phyloP scores from a whole-genome alignment of 2,329 filamentous ascomycete species.

The Beauveria scarabaeidicola region DNA sequence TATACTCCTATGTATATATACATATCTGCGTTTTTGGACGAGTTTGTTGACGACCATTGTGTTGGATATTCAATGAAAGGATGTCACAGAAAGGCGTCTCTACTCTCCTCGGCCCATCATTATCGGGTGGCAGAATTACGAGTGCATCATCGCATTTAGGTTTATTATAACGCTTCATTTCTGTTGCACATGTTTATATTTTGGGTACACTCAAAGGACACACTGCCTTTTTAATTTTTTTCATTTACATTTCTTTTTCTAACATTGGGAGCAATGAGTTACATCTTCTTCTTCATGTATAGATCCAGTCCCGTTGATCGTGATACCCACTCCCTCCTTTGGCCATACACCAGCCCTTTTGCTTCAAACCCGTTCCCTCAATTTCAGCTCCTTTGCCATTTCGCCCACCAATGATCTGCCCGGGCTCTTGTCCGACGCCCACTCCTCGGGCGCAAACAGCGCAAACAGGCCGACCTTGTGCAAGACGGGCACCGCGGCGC shows the following conservation, averaged over 20 bases:
- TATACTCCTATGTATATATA: neutral
- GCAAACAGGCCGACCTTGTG: conserved; percentile 14
- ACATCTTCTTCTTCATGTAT: too few relatives aligned
- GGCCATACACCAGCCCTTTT: too few relatives aligned
- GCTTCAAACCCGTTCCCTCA: neutral
- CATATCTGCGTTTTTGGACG: neutral
- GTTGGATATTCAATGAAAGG: neutral
- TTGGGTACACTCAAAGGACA: neutral
- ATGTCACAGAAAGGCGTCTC: neutral
- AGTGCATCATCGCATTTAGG: neutral
- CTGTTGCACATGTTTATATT: neutral
- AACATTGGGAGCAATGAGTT: too few relatives aligned
- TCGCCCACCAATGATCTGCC: conserved; percentile 12
- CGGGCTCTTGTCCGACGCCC: conserved; percentile 2
- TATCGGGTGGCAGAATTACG: neutral
- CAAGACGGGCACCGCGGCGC: conserved; percentile 12
- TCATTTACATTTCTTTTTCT: too few relatives aligned
- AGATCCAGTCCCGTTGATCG: too few relatives aligned
- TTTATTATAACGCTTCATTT: neutral
- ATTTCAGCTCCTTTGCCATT: conserved; percentile 2
- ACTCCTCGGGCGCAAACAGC: conserved; percentile 12
- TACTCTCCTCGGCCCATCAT: neutral
- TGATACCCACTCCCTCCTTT: too few relatives aligned
- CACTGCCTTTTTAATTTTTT: neutral
- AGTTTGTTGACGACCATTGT: neutral